Percentiles rank a stretch among this genome's conserved stretches.
Evolutionary conservation across 148 eudicot genomes (phyloP).

Genomic region (Polygonum aviculare): DNA sequence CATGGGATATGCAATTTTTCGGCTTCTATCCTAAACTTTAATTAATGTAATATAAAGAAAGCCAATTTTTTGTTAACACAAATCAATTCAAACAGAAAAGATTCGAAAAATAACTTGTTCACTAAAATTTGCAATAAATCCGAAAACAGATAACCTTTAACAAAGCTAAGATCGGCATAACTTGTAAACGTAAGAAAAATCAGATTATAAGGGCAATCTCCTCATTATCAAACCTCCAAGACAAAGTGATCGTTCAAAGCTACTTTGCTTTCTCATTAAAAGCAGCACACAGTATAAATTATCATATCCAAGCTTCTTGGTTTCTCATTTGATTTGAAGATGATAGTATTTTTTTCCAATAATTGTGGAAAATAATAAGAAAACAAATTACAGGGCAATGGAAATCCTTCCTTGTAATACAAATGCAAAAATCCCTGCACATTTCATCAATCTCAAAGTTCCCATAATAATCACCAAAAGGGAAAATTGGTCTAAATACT

Average conservation of each 20-base stretch:
- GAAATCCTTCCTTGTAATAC: background rate
- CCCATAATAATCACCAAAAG: background rate
- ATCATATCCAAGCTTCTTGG: background rate
- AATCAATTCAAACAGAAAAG: too few species aligned
- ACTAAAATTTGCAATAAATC: too few species aligned
- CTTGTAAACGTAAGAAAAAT: background rate
- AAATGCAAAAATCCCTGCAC: background rate
- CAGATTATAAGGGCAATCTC: background rate
- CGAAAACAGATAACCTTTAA: background rate
- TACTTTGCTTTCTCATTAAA: background rate
- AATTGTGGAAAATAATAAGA: background rate
- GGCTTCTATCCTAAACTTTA: too few species aligned
- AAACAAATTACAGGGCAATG: background rate
- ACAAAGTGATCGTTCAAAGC: background rate
- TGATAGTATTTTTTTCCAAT: background rate
- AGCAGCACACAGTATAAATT: background rate
- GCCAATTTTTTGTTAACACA: too few species aligned
- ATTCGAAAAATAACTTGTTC: too few species aligned
- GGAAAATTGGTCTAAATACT: background rate
- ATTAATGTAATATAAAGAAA: too few species aligned
- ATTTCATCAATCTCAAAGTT: background rate
- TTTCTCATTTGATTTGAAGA: background rate
- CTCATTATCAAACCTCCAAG: background rate
- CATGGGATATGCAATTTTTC: too few species aligned
- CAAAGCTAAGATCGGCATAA: background rate